Base-by-base conservation (phyloP, 768 basidiomycete species). In the Russula abietina region DNA sequence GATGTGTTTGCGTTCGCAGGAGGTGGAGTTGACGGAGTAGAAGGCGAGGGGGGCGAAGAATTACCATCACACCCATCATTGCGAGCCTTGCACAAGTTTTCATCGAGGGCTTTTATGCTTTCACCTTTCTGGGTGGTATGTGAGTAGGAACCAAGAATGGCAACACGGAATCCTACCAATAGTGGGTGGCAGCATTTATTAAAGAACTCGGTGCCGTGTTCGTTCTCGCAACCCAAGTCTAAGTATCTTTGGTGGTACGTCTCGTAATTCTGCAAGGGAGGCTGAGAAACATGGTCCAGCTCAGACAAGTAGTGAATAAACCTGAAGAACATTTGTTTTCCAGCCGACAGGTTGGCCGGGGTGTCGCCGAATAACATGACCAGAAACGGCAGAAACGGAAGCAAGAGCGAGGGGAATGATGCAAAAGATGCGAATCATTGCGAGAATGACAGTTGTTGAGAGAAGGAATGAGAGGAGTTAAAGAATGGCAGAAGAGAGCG, bases 141-240 rank as follows among this genome's bases (percentile, higher is more conserved):
- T 36, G 45, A 51, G 54, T 45, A 17, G 16, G 14, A 56, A 65
- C 43, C 41, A 68, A 28, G 24, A 26, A 39, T 26, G 52, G 41
- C 24, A 38, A 48, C 12, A 1, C 51, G 4, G 4, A 11, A 28
- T 72, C 79, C 45, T 71, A 86, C 85, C 70, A 85, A 76, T 63
- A 89, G 75, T 62, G 89, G 85, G 71, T 84, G 84, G 78, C 89
- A 89, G 71, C 91, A 92, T 32, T 69, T 60, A 59, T 83, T 76
- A 72, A 89, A 91, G 77, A 86, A 87, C 10, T 55, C 0, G 14
- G 68, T 70, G 57, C 60, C 57, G 66, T 80, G 78, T 68, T 80
- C 68, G 51, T 49, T 57, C 65, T 76, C 66, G 74, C 81, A 82
- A 66, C 75, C 77, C 65, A 88, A 71, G 48, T 81, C 79, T 60